phyloP scores from a whole-genome alignment of 2,329 filamentous ascomycete genomes.

The Cercospora sojina region DNA sequence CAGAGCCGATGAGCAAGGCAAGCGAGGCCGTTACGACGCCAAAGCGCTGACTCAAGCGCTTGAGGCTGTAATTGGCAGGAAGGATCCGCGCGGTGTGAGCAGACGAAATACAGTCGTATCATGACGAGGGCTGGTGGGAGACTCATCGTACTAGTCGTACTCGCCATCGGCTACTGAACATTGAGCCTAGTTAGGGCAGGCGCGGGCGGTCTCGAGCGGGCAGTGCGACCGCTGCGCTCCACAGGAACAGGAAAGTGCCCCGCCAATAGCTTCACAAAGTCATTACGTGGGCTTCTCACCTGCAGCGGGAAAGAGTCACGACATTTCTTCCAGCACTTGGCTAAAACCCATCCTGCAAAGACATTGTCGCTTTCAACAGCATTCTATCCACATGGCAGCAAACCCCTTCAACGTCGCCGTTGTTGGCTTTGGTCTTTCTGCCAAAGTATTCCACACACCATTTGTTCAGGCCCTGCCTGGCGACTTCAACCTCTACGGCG shows the following conservation, averaged over 20 bases:
- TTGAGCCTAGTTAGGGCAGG: background rate
- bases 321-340: slow-evolving; percentile 12
- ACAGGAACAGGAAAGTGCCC: slow-evolving; percentile 25
- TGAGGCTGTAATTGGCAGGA: slow-evolving; percentile 71
- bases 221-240: slow-evolving; percentile 14
- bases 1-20: slow-evolving; percentile 56
- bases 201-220: background rate
- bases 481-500: slow-evolving; percentile 66
- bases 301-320: slow-evolving; percentile 15
- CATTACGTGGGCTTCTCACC: slow-evolving; percentile 7
- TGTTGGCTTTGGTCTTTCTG: slow-evolving; percentile 62
- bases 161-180: background rate
- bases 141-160: background rate
- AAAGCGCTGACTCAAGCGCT: slow-evolving; percentile 71
- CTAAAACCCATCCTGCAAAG: background rate
- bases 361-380: background rate
- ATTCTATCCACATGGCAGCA: slow-evolving; percentile 21
- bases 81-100: slow-evolving; percentile 54
- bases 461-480: slow-evolving; percentile 64
- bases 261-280: slow-evolving; percentile 13
- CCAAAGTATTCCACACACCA: slow-evolving; percentile 82
- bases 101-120: slow-evolving; percentile 59
- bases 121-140: slow-evolving; percentile 15
- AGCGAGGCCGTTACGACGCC: slow-evolving; percentile 69
- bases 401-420: slow-evolving; percentile 56